Base-by-base conservation (phyloP, 2,329 filamentous ascomycete genomes). In the Cercospora sp. region DNA sequence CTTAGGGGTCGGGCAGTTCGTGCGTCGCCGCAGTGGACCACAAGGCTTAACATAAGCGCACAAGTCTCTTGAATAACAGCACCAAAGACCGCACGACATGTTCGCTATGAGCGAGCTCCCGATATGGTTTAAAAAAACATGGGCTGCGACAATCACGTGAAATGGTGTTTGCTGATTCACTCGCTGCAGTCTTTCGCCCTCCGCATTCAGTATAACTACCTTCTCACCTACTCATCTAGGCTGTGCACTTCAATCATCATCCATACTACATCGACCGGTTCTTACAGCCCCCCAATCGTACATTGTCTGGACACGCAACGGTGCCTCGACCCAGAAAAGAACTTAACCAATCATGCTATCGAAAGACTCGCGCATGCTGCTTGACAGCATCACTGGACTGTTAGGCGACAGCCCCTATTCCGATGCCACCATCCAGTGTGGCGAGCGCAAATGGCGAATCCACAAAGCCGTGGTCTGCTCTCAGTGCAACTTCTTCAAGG, bases 391-490 rank as follows among this genome's bases (percentile, higher is more conserved):
- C 42, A 28, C 13, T 3, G 30, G 42, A 13, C n/a, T 63, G 2
- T 42, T 63, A 1, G n/a, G 26, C 23, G 26, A 53, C 28, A 12
- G 26, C 9, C 10, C 18, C 16, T 63, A 63, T n/a, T 23, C 42
- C 3, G 73, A 77, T 20, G 59, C 75, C 3, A 72, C 60, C n/a
- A 67, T 77, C 61, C 61, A 31, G 5, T 74, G 74, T 33, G 70
- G 70, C 3, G 65, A 67, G 5, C 67, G 66, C 39, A 63, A 23
- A 13, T 74, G 70, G 66, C 58, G 61, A 8, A 72, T 74, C 3
- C 74, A 77, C 65, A 73, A 74, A 39, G 57, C 48, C 0, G 66
- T 75, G n/a, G 51, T 77, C 5, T 76, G 74, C 33, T 2, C 66
- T 13, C 69, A 70, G 18, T 76, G 72, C 10, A 65, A 71, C 1